phyloP scores from a whole-genome alignment of 805 yeast genomes.

The Limtongia smithiae region DNA sequence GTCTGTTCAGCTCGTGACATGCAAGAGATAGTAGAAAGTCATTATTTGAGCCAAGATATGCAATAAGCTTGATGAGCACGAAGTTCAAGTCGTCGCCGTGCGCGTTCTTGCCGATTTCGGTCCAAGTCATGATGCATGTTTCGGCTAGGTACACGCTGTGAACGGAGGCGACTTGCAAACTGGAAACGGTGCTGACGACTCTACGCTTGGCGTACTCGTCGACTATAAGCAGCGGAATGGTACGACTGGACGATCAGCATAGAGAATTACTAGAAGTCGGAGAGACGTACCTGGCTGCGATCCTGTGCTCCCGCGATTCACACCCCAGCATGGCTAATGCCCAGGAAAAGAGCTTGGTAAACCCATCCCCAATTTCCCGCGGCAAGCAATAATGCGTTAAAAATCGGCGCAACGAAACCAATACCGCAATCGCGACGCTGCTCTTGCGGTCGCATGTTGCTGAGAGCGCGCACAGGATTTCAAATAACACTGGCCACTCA shows the following conservation, averaged over 20 bases:
- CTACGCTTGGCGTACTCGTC: background rate
- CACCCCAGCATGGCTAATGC: constrained; percentile 1
- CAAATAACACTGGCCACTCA: constrained; percentile 1
- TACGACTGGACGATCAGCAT: constrained; percentile 1
- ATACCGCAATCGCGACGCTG: background rate
- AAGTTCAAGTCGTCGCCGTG: constrained; percentile 67
- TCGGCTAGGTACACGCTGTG: constrained; percentile 24
- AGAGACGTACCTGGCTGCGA: constrained; percentile 6
- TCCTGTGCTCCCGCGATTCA: constrained; percentile 1
- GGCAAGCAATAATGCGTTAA: constrained; percentile 4
- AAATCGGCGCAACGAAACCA: constrained; percentile 1
- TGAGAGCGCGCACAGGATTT: background rate
- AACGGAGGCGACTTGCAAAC: background rate
- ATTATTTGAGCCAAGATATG: constrained; percentile 60
- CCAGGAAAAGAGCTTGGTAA: too few relatives aligned
- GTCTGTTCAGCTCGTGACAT: constrained; percentile 49
- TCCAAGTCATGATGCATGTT: constrained; percentile 47
- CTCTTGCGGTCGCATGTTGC: background rate
- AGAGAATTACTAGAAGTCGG: too few relatives aligned
- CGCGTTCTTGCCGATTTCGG: constrained; percentile 58
- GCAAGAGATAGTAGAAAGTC: constrained; percentile 67
- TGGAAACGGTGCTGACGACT: background rate
- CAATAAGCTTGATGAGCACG: constrained; percentile 60
- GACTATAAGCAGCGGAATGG: constrained; percentile 4
- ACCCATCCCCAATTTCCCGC: too few relatives aligned